Base-by-base conservation (phyloP, 2,329 filamentous ascomycete species). In the Remersonia thermophila region DNA sequence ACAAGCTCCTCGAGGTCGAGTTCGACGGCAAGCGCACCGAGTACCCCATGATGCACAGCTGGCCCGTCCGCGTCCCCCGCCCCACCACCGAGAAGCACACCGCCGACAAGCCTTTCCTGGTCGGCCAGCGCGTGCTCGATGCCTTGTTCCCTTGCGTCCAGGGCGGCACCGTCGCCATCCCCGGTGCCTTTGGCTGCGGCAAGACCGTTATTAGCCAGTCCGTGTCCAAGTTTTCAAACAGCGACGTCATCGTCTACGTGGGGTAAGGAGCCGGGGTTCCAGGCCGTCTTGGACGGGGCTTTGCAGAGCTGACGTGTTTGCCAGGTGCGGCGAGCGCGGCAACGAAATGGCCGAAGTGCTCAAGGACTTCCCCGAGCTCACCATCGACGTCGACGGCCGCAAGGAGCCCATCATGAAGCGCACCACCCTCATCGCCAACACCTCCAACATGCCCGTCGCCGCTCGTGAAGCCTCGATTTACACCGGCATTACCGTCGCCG, bases 371-470 rank as follows among this genome's bases (percentile, higher is more conserved):
- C 91, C 91, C 41, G 87, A 96, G 73, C 83, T 98, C 47, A 83
- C 83, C 32, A 98, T 98, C 56, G 81, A 93, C 13, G 77, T 96
- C 50, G 81, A 94, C 30, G 91, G 91, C 52, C 85, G 89, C 56
- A 81, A 89, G 64, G 91, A 98, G 60, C 87, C 89, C 50, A 98
- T 98, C 69, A 98, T 98, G 91, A 98, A 98, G 77, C 89, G 91
- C 60, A 98, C 91, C 12, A 93, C 86, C 15, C 73, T 98, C 43
- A 96, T 98, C 56, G 91, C 91, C 60, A 98, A 98, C 66, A 98
- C 91, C 30, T 98, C 91, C 52, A 98, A 98, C 71, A 98, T 98
- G 91, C 91, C 91, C 44, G 91, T 98, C 55, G 91, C 91, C 46
- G 91, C 91, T 43, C 85, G 91, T 66, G 91, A 98, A 63, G 91